Evolutionary conservation across 164 flowering plant species (phyloP), one percentile per base, ranked within the genome.

Genomic region (Sextonia rubra): DNA sequence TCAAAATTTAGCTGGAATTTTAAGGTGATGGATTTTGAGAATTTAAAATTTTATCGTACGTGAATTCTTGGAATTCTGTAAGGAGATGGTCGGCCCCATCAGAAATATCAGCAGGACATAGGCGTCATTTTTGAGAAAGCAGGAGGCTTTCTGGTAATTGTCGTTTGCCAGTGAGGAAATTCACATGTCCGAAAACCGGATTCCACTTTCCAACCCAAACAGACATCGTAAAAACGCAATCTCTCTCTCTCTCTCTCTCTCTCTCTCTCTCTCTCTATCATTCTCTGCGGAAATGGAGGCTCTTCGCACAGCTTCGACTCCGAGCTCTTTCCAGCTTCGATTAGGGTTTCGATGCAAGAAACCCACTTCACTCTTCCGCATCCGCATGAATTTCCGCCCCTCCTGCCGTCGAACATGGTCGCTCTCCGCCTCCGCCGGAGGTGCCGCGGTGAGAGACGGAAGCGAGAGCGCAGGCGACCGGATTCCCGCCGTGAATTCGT

Each of bases 261-360:
- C 56, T n/a, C 27, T 47, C 18, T 47, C 26, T 67, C 2, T 44
- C 70, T 23, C 56, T n/a, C 70, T 30, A 0, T 37, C 44, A 8
- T 37, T 37, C 44, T 0, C 44, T 0, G 22, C 4, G 15, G 64
- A 44, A 61, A 88, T 88, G 97, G 85, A 82, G 71, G 76, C 83
- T 47, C 60, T 82, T 65, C 69, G 82, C 18, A 70, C 82, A 58
- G 73, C 86, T 47, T 79, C 86, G 74, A 79, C 82, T 26, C 91
- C 92, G 63, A 86, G 67, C 80, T 92, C 93, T 1, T 87, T 76
- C 71, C 97, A 90, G 86, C 89, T 92, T 62, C 87, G 87, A 24
- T 74, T 86, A 18, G 85, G 90, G 12, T 70, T 84, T 69, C 78
- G 73, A 62, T 75, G 78, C 82, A 71, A 72, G 44, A 82, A 71